A percentile compares a stretch with the other conserved stretches of the same genome.
phyloP scores from a whole-genome alignment of 192 early-diverging fungal genomes.

The Coemansia sp. region DNA sequence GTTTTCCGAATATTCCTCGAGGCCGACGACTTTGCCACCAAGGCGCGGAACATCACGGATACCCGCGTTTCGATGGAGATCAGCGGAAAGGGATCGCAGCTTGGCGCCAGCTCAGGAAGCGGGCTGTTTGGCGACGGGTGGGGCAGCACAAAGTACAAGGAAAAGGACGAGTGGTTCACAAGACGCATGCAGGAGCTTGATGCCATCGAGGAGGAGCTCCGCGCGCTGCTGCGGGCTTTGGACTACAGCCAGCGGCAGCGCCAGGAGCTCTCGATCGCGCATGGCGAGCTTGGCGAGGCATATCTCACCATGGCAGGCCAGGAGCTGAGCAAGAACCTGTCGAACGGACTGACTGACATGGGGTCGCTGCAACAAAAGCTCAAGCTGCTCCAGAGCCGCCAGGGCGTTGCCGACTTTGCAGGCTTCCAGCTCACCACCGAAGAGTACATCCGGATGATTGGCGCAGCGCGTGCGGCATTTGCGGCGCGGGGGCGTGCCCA shows the following conservation, averaged over 20 bases:
- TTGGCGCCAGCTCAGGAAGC: conserved; percentile 21
- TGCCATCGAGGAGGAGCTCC: conserved; percentile 76
- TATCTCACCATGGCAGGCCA: conserved; percentile 70
- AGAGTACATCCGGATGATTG: conserved; percentile 88
- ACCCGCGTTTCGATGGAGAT: conserved; percentile 39
- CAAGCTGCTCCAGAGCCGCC: conserved; percentile 75
- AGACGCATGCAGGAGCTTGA: conserved; percentile 75
- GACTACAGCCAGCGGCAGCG: conserved; percentile 78
- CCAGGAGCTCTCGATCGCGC: conserved; percentile 67
- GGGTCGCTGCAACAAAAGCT: conserved; percentile 82
- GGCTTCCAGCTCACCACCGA: conserved; percentile 80
- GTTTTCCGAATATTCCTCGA: conserved; percentile 87
- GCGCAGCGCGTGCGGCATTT: conserved; percentile 80
- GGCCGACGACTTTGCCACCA: conserved; percentile 80
- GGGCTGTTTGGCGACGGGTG: conserved; percentile 73
- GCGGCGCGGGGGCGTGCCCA: conserved; percentile 71
- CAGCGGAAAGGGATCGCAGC: conserved; percentile 35
- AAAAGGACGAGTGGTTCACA: conserved; percentile 80
- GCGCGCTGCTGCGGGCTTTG: conserved; percentile 73
- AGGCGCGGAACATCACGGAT: conserved; percentile 47
- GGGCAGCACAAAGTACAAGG: conserved; percentile 68
- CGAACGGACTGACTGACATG: conserved; percentile 69
- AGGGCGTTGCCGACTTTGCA: conserved; percentile 74
- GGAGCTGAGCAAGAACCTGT: conserved; percentile 70
- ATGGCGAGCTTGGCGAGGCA: conserved; percentile 81